Evolutionary conservation across 106 monocot genomes (phyloP).

Genomic region (Dendrobium catenatum): DNA sequence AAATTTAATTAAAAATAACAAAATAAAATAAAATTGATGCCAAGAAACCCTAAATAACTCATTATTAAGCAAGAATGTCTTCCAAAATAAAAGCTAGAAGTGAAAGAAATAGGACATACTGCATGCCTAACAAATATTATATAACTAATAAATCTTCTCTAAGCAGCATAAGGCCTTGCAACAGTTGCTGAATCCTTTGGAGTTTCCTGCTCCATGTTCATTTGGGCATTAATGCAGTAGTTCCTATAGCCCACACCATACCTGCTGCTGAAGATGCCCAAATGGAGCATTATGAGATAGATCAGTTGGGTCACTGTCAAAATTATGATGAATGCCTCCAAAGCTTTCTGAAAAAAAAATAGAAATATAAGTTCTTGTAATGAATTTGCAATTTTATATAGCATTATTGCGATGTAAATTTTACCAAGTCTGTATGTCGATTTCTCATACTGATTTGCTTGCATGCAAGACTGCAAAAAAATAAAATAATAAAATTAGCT

Average conservation of each 20-base stretch:
- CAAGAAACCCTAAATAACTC: too few relatives aligned
- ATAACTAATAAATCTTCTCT: background rate
- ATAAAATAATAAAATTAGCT: too few relatives aligned
- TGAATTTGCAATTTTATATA: background rate
- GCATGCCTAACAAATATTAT: too few relatives aligned
- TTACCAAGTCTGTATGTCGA: constrained; percentile 24
- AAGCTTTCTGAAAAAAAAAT: constrained; percentile 17
- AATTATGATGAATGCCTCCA: constrained; percentile 33
- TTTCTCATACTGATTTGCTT: constrained; percentile 25
- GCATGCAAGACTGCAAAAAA: constrained; percentile 23
- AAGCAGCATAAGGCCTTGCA: constrained; percentile 9
- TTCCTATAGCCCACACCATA: constrained; percentile 18
- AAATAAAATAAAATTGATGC: too few relatives aligned
- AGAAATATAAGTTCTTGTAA: background rate
- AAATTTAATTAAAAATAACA: too few relatives aligned
- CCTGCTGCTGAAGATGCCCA: constrained; percentile 16
- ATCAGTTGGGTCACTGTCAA: constrained; percentile 32
- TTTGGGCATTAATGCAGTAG: constrained; percentile 3
- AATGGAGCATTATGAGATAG: constrained; percentile 25
- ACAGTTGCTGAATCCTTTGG: constrained; percentile 3
- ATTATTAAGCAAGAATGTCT: too few relatives aligned
- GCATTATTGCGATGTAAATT: background rate
- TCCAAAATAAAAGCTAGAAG: too few relatives aligned
- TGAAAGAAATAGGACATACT: too few relatives aligned
- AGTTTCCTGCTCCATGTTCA: background rate